phyloP scores from a whole-genome alignment of 352 stramenopile species.

The Phytopythium kandeliae region DNA sequence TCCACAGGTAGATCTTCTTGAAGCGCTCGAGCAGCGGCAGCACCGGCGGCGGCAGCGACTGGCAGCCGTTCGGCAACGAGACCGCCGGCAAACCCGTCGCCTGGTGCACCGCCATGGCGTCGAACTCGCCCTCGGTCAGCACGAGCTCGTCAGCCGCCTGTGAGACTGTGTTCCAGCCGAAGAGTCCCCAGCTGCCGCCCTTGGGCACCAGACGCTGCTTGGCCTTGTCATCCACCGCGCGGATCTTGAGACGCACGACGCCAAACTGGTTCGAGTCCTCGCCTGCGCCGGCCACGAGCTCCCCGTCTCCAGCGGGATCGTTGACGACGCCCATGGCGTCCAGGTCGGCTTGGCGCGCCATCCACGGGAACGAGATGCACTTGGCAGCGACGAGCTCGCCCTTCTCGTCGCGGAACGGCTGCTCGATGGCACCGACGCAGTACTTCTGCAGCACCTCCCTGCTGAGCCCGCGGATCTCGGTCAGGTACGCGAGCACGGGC shows the following conservation, averaged over 20 bases:
- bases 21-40: slow-evolving; percentile 96
- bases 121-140: slow-evolving; percentile 97
- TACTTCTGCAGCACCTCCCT: slow-evolving; percentile 83
- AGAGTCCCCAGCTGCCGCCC: slow-evolving; percentile 96
- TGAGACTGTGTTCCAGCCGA: slow-evolving; percentile 98
- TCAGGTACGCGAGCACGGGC: slow-evolving; percentile 69
- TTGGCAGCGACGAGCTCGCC: slow-evolving; percentile 48
- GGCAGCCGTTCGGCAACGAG: slow-evolving; percentile 97
- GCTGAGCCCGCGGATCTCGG: slow-evolving; percentile 53
- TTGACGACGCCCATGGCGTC: slow-evolving; percentile 77
- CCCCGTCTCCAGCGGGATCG: slow-evolving; percentile 15
- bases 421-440: slow-evolving; percentile 83
- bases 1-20: slow-evolving; percentile 98
- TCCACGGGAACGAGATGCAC: slow-evolving; percentile 96
- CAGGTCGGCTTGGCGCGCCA: slow-evolving; percentile 83
- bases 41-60: slow-evolving; percentile 93
- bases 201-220: slow-evolving; percentile 86
- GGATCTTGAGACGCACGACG: slow-evolving; percentile 80
- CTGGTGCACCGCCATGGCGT: slow-evolving; percentile 97
- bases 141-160: slow-evolving; percentile 87
- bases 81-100: slow-evolving; percentile 88
- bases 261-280: slow-evolving; percentile 77
- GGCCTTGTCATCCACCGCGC: slow-evolving; percentile 79
- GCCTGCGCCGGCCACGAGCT: slow-evolving; percentile 5
- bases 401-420: slow-evolving; percentile 72